Evolutionary conservation across 441 rosid species (phyloP), one percentile per base, ranked within the genome.

Genomic region (Gossypium laxum): DNA sequence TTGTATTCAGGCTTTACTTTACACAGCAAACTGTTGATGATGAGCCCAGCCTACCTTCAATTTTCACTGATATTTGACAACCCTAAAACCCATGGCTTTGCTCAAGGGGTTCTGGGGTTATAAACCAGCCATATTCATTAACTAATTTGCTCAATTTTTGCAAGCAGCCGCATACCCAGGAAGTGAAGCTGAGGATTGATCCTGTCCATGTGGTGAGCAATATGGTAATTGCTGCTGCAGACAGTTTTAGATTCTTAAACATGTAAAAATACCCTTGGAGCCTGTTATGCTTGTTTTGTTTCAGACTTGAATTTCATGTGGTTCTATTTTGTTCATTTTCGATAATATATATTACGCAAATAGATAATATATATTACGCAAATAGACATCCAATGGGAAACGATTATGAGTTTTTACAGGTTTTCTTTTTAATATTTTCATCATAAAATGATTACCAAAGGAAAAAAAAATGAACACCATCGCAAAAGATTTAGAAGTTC

Each of bases 201-300:
- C 17, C n/a, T 5, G 2, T 26, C 28, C n/a, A 69, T 67, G 38
- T 65, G 50, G 75, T 47, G 30, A 54, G 64, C 66, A 24, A 48
- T 14, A 14, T 61, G 41, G 5, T 70, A 28, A 43, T 54, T 55
- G 70, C 48, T 24, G 70, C 26, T 24, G 66, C 61, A 58, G 63
- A 26, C 56, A 19, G 17, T 45, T 47, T 48, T 48, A 63, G 74
- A 71, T 22, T n/a, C 67, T 69, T 62, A 54, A 57, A 34, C 64
- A 18, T 73, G 75, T 70, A 65, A 69, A 75, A 62, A 61, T 24
- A 4, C 67, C 77, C 30, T 70, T 57, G 34, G 67, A 52, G 38
- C 47, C 14, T 75, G 75, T 70, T 74, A 59, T 70, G 73, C 63
- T 45, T 76, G 62, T 10, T 12, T n/a, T 26, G 10, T 19, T 32